Evolutionary conservation across 2,329 filamentous ascomycete genomes (phyloP).

Genomic region (Rhinocladiella mackenziei): DNA sequence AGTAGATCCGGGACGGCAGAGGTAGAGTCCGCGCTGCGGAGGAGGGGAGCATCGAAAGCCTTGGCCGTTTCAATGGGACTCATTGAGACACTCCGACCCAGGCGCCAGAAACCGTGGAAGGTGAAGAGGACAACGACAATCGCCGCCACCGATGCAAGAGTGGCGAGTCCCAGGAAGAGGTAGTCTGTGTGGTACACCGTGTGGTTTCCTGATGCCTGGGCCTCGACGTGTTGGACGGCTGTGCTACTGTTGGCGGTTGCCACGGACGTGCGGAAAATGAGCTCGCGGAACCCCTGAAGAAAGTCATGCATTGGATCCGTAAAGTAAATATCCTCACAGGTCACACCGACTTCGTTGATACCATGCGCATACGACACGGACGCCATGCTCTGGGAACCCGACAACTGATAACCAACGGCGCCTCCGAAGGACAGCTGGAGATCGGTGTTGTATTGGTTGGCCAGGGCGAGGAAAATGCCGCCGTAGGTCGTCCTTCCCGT

Average conservation of each 20-base stretch:
- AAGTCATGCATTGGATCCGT: conserved; percentile 16
- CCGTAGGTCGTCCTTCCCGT: conserved; percentile 6
- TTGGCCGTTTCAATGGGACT: conserved; percentile 26
- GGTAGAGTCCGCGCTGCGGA: conserved; percentile 11
- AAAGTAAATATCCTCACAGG: conserved; percentile 7
- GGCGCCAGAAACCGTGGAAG: conserved; percentile 20
- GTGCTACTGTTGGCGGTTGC: conserved; percentile 6
- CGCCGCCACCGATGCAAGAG: conserved; percentile 4
- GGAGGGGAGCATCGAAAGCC: conserved; percentile 25
- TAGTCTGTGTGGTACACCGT: conserved; percentile 20
- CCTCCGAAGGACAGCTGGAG: conserved; percentile 12
- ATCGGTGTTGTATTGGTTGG: conserved; percentile 10
- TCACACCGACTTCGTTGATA: background rate
- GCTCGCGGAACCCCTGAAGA: conserved; percentile 10
- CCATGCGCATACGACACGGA: conserved; percentile 2
- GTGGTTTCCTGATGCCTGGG: conserved; percentile 1
- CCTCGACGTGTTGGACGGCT: conserved; percentile 6
- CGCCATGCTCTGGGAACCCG: background rate
- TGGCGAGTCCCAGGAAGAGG: conserved; percentile 8
- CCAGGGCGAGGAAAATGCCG: conserved; percentile 17
- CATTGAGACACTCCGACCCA: conserved; percentile 17
- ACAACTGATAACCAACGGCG: conserved; percentile 16
- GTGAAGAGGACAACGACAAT: conserved; percentile 7
- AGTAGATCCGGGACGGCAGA: conserved; percentile 3
- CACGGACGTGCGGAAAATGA: conserved; percentile 23